Evolutionary conservation across 2,329 filamentous ascomycete species (phyloP).

Genomic region (Hypoxylon sp.): DNA sequence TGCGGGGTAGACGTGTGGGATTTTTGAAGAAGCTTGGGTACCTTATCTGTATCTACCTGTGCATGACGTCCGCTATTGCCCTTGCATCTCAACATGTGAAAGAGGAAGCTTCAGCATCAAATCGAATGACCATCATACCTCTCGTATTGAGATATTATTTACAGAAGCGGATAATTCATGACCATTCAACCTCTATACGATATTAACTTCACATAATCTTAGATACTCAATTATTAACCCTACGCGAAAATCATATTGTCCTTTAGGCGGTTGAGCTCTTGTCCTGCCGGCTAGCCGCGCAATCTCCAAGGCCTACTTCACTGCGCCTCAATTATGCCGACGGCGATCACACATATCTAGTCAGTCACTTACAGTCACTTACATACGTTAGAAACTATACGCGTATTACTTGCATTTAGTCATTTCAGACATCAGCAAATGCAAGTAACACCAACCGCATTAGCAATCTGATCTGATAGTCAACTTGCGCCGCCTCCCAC

Average conservation of each 20-base stretch:
- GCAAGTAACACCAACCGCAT: constrained; percentile 11
- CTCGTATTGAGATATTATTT: neutral
- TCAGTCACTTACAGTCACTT: constrained; percentile 1
- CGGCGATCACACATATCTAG: constrained; percentile 14
- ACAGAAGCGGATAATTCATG: neutral
- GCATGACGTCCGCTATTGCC: constrained; percentile 18
- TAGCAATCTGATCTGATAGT: neutral
- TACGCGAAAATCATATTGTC: neutral
- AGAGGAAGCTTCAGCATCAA: constrained; percentile 14
- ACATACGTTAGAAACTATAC: constrained; percentile 5
- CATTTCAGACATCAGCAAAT: constrained; percentile 21
- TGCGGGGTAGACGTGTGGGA: constrained; percentile 25
- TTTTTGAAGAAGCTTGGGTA: neutral
- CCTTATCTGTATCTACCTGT: constrained; percentile 20
- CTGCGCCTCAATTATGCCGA: constrained; percentile 25
- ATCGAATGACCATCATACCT: constrained; percentile 19
- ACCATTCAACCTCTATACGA: neutral
- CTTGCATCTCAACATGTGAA: constrained; percentile 32
- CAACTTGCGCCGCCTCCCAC: constrained; percentile 5
- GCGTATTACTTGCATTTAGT: constrained; percentile 16
- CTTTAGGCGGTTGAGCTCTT: constrained; percentile 1
- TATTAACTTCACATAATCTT: neutral
- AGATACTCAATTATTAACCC: neutral
- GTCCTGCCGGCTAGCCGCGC: constrained; percentile 7
- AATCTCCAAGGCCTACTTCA: constrained; percentile 7